Percentiles rank a stretch among this genome's conserved stretches.
These are phyloP conservation scores for Xylogone sp. DNA, from an alignment of 2,329 filamentous ascomycete species.

Conservation along the genomic window DNA sequence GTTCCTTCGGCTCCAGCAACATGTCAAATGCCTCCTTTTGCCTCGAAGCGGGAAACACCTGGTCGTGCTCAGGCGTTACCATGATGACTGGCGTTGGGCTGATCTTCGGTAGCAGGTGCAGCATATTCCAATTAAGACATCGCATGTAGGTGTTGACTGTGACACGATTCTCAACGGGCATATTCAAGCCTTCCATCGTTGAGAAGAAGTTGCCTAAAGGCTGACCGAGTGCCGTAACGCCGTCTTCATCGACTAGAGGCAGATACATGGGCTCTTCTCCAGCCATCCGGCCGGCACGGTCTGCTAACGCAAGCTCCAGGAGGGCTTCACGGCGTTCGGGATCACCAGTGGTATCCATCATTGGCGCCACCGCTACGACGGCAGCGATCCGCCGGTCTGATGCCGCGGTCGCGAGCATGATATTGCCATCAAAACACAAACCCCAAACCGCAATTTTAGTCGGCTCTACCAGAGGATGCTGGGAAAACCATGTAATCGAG, in stretches of 20 bases:
- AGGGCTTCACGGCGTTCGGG: too few relatives aligned
- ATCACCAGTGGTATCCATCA: background rate
- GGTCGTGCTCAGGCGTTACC: too few relatives aligned
- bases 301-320: too few relatives aligned
- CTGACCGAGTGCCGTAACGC: too few relatives aligned
- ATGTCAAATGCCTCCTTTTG: background rate
- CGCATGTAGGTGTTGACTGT: conserved; percentile 27
- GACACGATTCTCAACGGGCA: conserved; percentile 32
- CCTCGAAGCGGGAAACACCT: too few relatives aligned
- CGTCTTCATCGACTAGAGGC: too few relatives aligned
- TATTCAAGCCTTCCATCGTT: background rate
- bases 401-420: conserved; percentile 34
- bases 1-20: background rate
- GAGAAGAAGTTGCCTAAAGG: too few relatives aligned
- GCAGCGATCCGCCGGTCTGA: conserved; percentile 33
- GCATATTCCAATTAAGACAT: too few relatives aligned
- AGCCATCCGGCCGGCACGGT: too few relatives aligned
- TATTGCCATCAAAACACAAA: conserved; percentile 30
- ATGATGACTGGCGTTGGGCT: background rate
- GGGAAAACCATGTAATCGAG: conserved; percentile 32
- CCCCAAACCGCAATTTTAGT: conserved; percentile 37
- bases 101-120: conserved; percentile 16
- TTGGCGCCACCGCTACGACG: conserved; percentile 24
- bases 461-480: conserved; percentile 24
- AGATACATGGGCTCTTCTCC: too few relatives aligned